Evolutionary conservation across 2,329 filamentous ascomycete genomes (phyloP), one percentile per base, ranked within the genome.

Genomic region (Lasiodiplodia sp.): DNA sequence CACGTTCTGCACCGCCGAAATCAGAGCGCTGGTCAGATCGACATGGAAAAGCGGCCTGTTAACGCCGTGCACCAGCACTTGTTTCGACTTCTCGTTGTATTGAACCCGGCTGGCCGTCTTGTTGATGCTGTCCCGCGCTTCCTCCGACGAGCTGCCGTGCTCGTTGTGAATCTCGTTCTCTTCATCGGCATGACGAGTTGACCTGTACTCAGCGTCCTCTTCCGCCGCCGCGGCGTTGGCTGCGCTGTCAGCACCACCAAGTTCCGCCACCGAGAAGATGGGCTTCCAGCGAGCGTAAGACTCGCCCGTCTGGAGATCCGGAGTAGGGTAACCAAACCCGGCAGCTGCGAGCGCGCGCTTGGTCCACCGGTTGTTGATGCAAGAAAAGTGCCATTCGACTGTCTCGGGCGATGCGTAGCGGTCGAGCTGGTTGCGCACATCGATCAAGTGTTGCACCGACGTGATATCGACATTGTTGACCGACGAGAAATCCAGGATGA

Each of bases 371-470:
- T 96, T 97, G 82, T 91, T 94, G 82, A 98, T 92, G 80, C 90
- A 91, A n/a, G 94, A 93, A 71, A 98, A 91, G 80, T 98, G 96
- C 94, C 95, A 98, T 78, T 97, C 93, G 4, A 98, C 94, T 2
- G 86, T 85, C 23, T 94, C 89, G 0, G 95, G 95, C 0, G 91
- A 80, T 0, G 93, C 88, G 77, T 97, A 97, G 23, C 89, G 86
- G 78, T 97, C 95, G 31, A 98, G 89, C 77, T 97, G 94, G 79
- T 97, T 97, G 75, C 95, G 92, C 0, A 97, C 91, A 75, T 98
- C 96, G 75, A 98, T 96, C 49, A 98, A 85, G 73, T 93, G 91
- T 80, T 98, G 96, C 2, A 97, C 88, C 0, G 93, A 96, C 0
- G 96, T 97, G 69, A 97, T 89, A 75, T 98, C 96, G 69, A 97